Evolutionary conservation across 176 grass and related monocot genomes (phyloP).

Genomic region (Microstegium vimineum): DNA sequence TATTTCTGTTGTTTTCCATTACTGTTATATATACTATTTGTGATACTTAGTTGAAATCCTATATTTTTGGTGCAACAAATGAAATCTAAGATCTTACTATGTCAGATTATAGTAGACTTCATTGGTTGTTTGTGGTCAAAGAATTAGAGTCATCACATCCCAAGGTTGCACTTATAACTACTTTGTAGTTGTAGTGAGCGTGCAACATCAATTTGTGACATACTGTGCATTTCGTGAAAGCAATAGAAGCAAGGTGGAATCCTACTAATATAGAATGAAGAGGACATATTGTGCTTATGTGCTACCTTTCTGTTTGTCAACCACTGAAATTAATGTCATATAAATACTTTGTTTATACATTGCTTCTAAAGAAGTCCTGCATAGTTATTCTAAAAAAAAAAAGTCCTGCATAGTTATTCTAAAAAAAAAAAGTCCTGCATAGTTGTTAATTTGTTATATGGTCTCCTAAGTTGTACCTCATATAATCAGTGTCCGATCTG

Average conservation of each 20-base stretch:
- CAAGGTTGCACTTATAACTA: background rate
- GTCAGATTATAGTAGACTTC: background rate
- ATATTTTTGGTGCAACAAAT: background rate
- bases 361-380: background rate
- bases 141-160: background rate
- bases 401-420: background rate
- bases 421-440: background rate
- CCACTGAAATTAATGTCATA: background rate
- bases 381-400: no score
- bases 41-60: background rate
- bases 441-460: background rate
- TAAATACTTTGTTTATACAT: background rate
- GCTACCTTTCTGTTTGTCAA: background rate
- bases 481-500: background rate
- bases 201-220: background rate
- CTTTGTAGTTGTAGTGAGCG: background rate
- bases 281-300: background rate
- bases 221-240: slow-evolving; percentile 10
- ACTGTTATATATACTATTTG: background rate
- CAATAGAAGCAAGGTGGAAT: background rate
- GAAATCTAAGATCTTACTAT: background rate
- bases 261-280: background rate
- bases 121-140: background rate
- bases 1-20: slow-evolving; percentile 5
- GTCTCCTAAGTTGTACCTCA: background rate